Evolutionary conservation across 208 protist genomes (phyloP).

Genomic region (Angomonas ambiguus): DNA sequence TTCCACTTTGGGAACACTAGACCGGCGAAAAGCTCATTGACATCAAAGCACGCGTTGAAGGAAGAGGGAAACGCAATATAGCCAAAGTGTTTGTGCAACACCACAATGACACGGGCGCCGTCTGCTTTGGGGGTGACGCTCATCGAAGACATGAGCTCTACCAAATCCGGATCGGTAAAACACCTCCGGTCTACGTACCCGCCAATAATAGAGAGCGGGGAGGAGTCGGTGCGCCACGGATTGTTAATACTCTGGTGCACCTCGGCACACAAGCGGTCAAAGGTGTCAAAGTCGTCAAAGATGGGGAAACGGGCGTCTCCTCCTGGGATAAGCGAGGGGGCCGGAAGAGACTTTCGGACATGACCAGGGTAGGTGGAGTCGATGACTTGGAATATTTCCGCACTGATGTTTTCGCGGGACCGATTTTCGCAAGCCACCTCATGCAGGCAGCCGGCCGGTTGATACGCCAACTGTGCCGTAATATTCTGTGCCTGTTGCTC

Average conservation of each 20-base stretch:
- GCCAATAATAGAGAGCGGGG: slow-evolving; percentile 68
- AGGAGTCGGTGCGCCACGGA: slow-evolving; percentile 51
- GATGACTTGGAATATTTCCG: slow-evolving; percentile 44
- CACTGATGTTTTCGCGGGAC: slow-evolving; percentile 32
- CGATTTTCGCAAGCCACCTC: slow-evolving; percentile 39
- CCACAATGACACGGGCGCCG: slow-evolving; percentile 67
- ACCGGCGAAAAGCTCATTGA: slow-evolving; percentile 61
- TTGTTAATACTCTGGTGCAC: slow-evolving; percentile 70
- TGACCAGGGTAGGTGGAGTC: slow-evolving; percentile 30
- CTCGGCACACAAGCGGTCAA: slow-evolving; percentile 45
- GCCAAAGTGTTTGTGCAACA: slow-evolving; percentile 61
- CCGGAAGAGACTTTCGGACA: background rate
- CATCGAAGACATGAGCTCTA: slow-evolving; percentile 31
- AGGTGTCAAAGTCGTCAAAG: slow-evolving; percentile 49
- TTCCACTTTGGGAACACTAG: slow-evolving; percentile 18
- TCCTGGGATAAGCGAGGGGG: background rate
- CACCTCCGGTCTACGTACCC: slow-evolving; percentile 65
- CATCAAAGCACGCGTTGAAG: slow-evolving; percentile 69
- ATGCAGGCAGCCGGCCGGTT: slow-evolving; percentile 44
- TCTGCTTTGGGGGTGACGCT: slow-evolving; percentile 82
- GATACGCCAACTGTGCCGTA: slow-evolving; percentile 55
- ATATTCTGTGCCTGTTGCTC: slow-evolving; percentile 69
- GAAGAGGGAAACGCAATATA: slow-evolving; percentile 68
- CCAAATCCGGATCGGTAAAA: slow-evolving; percentile 36
- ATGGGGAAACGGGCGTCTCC: slow-evolving; percentile 18